Evolutionary conservation across 208 protist genomes (phyloP).

Genomic region (Acanthamoeba royreba): DNA sequence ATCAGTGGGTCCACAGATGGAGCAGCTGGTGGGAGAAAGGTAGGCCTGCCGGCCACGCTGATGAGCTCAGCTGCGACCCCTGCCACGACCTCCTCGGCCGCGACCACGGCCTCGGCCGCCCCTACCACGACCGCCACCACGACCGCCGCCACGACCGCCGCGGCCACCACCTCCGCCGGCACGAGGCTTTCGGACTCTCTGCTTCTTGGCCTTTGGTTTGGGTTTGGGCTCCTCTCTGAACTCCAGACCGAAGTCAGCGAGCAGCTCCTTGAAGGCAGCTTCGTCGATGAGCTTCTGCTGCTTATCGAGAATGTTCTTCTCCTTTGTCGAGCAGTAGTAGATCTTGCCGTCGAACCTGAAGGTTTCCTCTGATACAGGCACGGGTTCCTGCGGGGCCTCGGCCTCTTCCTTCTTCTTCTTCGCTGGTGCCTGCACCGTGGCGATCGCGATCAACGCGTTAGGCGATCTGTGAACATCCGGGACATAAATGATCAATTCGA

Average conservation of each 20-base stretch:
- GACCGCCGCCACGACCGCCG: background rate
- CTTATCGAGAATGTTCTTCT: background rate
- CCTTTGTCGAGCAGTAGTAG: constrained; percentile 11
- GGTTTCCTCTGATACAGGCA: background rate
- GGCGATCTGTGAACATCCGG: too few relatives aligned
- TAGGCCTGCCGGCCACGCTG: too few relatives aligned
- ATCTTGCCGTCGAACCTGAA: constrained; percentile 9
- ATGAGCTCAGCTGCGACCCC: too few relatives aligned
- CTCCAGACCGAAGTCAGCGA: background rate
- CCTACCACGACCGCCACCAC: background rate
- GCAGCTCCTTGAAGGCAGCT: background rate
- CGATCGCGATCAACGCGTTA: background rate
- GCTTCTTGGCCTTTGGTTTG: background rate
- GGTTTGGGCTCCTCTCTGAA: background rate
- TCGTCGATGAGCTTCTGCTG: background rate
- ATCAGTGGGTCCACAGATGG: too few relatives aligned
- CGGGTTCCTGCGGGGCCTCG: background rate
- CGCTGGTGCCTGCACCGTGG: background rate
- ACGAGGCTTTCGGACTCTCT: background rate
- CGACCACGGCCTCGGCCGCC: background rate
- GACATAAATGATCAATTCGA: too few relatives aligned
- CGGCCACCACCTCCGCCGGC: background rate
- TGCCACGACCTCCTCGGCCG: too few relatives aligned
- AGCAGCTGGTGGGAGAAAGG: too few relatives aligned
- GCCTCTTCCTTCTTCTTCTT: background rate